Conservation (phyloP, 225 moss, liverwort and hornwort genomes). For the Thuidium tamariscinum region DNA sequence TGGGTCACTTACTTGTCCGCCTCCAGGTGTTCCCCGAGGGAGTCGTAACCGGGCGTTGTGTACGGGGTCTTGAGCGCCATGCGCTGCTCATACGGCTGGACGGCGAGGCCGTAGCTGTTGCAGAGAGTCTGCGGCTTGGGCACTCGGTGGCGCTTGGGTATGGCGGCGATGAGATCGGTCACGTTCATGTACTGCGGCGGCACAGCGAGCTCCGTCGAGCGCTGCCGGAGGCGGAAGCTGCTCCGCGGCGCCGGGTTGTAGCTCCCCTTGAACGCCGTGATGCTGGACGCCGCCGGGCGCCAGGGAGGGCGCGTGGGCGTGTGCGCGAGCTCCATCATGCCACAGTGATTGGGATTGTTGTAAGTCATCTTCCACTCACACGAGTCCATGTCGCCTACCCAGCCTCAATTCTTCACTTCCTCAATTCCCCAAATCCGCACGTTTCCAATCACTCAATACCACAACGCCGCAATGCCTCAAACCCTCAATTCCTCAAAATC, state of each 20-base stretch:
- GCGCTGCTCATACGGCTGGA: background rate
- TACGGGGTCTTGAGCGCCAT: conserved; percentile 6
- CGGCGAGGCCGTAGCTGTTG: conserved; percentile 5
- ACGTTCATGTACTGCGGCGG: conserved; percentile 42
- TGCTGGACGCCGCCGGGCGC: conserved; percentile 44
- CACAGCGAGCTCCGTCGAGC: conserved; percentile 15
- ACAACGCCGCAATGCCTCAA: background rate
- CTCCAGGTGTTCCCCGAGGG: background rate
- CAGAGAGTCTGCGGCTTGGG: conserved; percentile 17
- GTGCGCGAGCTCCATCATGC: conserved; percentile 18
- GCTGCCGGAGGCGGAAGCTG: background rate
- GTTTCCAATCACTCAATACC: background rate
- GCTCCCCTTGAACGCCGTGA: conserved; percentile 2
- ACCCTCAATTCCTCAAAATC: too few relatives aligned
- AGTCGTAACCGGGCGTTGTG: background rate
- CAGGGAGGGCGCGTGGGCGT: conserved; percentile 33
- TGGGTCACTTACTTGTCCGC: background rate
- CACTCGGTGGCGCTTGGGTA: conserved; percentile 28
- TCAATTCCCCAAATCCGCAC: too few relatives aligned
- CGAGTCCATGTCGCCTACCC: background rate
- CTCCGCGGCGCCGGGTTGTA: background rate
- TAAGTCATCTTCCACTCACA: conserved; percentile 23
- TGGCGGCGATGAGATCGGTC: conserved; percentile 25
- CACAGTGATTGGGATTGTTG: conserved; percentile 18
- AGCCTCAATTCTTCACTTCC: background rate